Evolutionary conservation across 306 rosid species (phyloP), one percentile per base, ranked within the genome.

Genomic region (Lablab purpureus): DNA sequence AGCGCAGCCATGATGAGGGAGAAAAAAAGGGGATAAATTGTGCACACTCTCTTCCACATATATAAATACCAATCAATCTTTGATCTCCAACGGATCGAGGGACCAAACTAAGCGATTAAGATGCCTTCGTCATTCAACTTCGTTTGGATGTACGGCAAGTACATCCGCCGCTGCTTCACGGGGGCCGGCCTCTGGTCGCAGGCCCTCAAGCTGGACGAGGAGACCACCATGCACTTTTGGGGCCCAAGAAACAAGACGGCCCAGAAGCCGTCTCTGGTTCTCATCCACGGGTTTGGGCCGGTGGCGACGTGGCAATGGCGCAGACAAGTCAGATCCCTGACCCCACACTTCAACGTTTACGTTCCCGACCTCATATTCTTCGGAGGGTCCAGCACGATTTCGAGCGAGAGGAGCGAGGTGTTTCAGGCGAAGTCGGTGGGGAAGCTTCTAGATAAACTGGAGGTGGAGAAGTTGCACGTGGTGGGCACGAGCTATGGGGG

Each of bases 401-500:
- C 91, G 0, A 1, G 67, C 0, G 86, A 92, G 77, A 67, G 98
- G 13, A 74, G 86, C 54, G 97, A 92, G 82, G 37, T 4, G 9
- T 94, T 91, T 40, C 99, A 94, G 86, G 97, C 97, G 0, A 84
- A 25, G 0, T 81, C 89, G 0, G 76, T 94, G 45, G 97, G 79
- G 10, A 87, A 88, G 43, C 84, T 94, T 15, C 12, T 92, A 37
- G 94, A 91, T 37, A 88, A 54, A 71, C 8, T 89, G 5, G 89
- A 83, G 0, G 87, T 83, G 73, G 34, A 79, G 49, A 89, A 50
- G 80, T 91, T 65, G 59, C 79, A 86, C 58, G 91, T 90, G 70
- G 30, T 79, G 50, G 97, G 99, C 3, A 94, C 99, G 5, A 94
- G 99, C 77, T 94, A 94, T 22, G 97, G 99, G 0, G 97, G 99